phyloP scores from a whole-genome alignment of 2,329 filamentous ascomycete species.

The Curvularia eragrostidis region DNA sequence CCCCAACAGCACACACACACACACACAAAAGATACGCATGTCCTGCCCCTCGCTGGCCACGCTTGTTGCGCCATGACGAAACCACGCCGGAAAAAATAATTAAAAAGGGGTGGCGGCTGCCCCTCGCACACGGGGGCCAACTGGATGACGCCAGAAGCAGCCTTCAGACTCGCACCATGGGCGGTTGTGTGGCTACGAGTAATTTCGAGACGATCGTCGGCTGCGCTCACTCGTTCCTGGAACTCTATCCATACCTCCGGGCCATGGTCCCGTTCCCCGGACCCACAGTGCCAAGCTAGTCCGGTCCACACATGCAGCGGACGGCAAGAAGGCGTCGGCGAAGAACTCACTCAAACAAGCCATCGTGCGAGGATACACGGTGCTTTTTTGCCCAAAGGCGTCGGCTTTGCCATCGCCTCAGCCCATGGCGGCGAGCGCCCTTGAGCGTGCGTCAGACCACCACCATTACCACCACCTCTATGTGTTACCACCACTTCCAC shows the following conservation, averaged over 20 bases:
- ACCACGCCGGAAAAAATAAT: conserved; percentile 16
- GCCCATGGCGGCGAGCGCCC: conserved; percentile 4
- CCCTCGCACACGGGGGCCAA: conserved; percentile 15
- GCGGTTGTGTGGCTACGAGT: conserved; percentile 32
- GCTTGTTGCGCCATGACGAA: conserved; percentile 34
- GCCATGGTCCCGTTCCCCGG: conserved; percentile 47
- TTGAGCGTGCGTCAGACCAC: conserved; percentile 9
- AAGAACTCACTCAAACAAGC: conserved; percentile 11
- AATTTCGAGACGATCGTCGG: conserved; percentile 44
- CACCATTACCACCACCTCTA: neutral
- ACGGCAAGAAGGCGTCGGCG: conserved; percentile 12
- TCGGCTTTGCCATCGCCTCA: conserved; percentile 6
- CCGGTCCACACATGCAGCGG: conserved; percentile 31
- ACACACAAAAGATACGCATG: conserved; percentile 1
- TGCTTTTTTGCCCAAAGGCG: conserved; percentile 6
- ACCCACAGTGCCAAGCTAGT: conserved; percentile 36
- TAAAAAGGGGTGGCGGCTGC: conserved; percentile 16
- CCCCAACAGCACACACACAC: conserved; percentile 15
- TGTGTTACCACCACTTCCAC: neutral
- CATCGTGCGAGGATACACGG: conserved; percentile 3
- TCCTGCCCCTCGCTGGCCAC: conserved; percentile 23
- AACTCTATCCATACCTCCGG: conserved; percentile 43
- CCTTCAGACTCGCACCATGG: conserved; percentile 30
- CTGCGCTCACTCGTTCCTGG: conserved; percentile 45
- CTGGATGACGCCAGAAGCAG: conserved; percentile 32